These are phyloP conservation scores for Penstemon davidsonii DNA, from an alignment of 257 asterid genomes.

Conservation along the genomic window DNA sequence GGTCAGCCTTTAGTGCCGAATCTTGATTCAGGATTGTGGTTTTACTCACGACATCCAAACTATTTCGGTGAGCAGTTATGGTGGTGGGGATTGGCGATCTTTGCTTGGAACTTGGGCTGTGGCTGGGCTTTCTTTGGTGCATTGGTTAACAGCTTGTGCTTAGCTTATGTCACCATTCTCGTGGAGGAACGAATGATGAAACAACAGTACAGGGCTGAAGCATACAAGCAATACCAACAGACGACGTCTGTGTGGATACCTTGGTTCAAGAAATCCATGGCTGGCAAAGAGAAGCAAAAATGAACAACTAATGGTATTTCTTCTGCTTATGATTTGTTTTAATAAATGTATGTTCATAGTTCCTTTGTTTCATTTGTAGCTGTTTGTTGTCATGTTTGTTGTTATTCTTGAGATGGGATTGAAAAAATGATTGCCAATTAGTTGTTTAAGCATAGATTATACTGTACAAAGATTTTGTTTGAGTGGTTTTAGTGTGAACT, in stretches of 20 bases:
- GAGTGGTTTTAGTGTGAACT: background rate
- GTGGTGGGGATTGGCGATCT: slow-evolving; percentile 93
- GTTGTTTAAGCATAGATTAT: background rate
- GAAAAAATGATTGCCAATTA: background rate
- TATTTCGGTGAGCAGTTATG: slow-evolving; percentile 94
- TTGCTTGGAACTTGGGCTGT: slow-evolving; percentile 73
- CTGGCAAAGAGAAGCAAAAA: slow-evolving; percentile 42
- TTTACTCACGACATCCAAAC: slow-evolving; percentile 84
- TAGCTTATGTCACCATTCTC: slow-evolving; percentile 82
- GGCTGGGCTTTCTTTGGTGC: slow-evolving; percentile 70
- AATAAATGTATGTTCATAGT: slow-evolving; percentile 27
- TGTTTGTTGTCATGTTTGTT: slow-evolving; percentile 23
- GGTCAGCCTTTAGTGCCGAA: slow-evolving; percentile 53
- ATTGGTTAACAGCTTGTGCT: slow-evolving; percentile 63
- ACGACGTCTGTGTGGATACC: slow-evolving; percentile 86
- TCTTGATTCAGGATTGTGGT: slow-evolving; percentile 84
- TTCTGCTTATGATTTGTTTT: slow-evolving; percentile 6
- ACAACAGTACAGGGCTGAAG: slow-evolving; percentile 72
- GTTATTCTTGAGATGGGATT: slow-evolving; percentile 23
- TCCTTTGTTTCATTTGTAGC: slow-evolving; percentile 17
- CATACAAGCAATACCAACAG: slow-evolving; percentile 63
- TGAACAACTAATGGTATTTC: slow-evolving; percentile 23
- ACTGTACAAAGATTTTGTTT: background rate
- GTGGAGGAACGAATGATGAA: slow-evolving; percentile 83
- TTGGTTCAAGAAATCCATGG: slow-evolving; percentile 62